Evolutionary conservation across 805 yeast genomes (phyloP), one percentile per base, ranked within the genome.

Genomic region (Spathaspora boniae): DNA sequence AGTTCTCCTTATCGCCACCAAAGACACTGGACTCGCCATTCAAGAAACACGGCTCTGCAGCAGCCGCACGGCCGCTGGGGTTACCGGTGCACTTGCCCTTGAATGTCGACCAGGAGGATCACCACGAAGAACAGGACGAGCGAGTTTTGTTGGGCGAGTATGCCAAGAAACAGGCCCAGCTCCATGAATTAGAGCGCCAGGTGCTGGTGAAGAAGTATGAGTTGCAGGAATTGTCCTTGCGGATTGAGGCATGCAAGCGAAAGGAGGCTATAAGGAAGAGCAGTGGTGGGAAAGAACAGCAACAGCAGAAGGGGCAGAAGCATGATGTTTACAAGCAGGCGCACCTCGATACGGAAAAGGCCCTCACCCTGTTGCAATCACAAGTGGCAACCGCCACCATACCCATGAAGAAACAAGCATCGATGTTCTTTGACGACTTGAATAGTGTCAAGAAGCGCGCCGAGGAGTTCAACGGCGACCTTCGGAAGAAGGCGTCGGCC

Each of bases 121-220:
- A 29, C 25, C 35, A 40, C 25, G 37, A 37, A 14, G 33, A 24
- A 23, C 31, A 24, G 24, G 34, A 27, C 29, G 33, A 38, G 14
- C 37, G 28, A 19, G 27, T 29, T 15, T 45, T 61, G n/a, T 34
- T 58, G 6, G 44, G 53, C 4, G 36, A 41, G 24, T 60, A 54
- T 37, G 78, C 83, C 0, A 47, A 68, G 2, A 78, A 79, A 47
- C 81, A 78, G 46, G 64, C 79, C 40, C 68, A 68, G 37, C 66
- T 78, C 6, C 42, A 65, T 12, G 81, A 76, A 32, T 50, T 74
- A 38, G 72, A 70, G 46, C 55, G 62, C n/a, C 62, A 63, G 22
- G 49, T 65, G 35, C 59, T 61, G 9, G 26, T 38, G 5, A 44
- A 62, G 21, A 58, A 62, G 40, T 48, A 51, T 18, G 65, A 65